Percentiles rank a stretch among this genome's conserved stretches.
Conservation (phyloP, 352 stramenopile genomes). For the Aphanomyces cochlioides region DNA sequence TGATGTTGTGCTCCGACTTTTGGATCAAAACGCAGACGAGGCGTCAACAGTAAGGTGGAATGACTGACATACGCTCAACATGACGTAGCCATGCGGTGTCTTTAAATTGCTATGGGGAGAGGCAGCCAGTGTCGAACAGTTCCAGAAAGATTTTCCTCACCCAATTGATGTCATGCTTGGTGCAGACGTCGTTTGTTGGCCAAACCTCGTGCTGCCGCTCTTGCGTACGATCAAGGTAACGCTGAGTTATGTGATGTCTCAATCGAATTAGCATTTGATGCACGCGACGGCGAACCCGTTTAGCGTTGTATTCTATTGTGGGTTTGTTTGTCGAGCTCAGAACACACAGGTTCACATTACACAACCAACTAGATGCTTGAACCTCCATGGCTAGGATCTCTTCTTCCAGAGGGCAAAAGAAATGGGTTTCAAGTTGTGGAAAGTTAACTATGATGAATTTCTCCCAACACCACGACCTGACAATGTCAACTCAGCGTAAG, state of each 20-base stretch:
- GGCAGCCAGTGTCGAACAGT: slow-evolving; percentile 39
- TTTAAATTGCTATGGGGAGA: slow-evolving; percentile 55
- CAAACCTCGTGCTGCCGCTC: slow-evolving; percentile 61
- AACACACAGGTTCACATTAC: slow-evolving; percentile 34
- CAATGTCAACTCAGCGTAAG: slow-evolving; percentile 40
- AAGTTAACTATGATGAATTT: slow-evolving; percentile 38
- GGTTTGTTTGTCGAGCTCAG: slow-evolving; percentile 55
- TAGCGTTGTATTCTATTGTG: slow-evolving; percentile 50
- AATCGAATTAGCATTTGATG: slow-evolving; percentile 40
- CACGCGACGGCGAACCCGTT: slow-evolving; percentile 39
- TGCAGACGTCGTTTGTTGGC: slow-evolving; percentile 72
- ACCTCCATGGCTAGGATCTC: slow-evolving; percentile 36
- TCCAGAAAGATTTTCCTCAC: slow-evolving; percentile 46
- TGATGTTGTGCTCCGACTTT: slow-evolving; percentile 59
- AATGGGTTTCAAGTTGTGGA: slow-evolving; percentile 45
- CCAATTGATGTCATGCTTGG: slow-evolving; percentile 57
- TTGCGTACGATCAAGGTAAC: slow-evolving; percentile 59
- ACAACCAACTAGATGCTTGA: slow-evolving; percentile 1
- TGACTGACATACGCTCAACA: background rate
- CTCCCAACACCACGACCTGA: slow-evolving; percentile 42
- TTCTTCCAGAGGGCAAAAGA: slow-evolving; percentile 45
- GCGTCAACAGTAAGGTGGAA: slow-evolving; percentile 9
- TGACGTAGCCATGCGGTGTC: slow-evolving; percentile 25
- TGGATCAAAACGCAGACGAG: slow-evolving; percentile 43
- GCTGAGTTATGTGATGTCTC: background rate